These are phyloP conservation scores for Dryadomyces quercus-mongolicae DNA, from an alignment of 2,329 filamentous ascomycete genomes.

Conservation along the genomic window DNA sequence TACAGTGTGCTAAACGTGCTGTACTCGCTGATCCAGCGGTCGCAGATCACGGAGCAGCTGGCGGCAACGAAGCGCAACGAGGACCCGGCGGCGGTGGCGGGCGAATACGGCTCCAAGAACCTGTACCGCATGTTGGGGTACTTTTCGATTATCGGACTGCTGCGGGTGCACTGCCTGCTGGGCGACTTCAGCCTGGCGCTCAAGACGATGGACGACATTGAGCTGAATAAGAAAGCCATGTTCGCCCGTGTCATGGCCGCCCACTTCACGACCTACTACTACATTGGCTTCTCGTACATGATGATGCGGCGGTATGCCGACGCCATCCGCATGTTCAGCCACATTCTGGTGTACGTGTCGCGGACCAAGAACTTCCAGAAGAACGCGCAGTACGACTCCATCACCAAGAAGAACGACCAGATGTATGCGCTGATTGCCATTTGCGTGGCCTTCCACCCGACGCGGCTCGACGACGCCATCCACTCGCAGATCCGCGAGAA, in stretches of 20 bases:
- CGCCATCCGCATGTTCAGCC: conserved; percentile 99
- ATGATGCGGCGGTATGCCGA: conserved; percentile 99
- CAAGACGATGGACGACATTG: conserved; percentile 98
- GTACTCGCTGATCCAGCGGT: conserved; percentile 96
- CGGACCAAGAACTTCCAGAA: conserved; percentile 99
- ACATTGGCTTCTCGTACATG: conserved; percentile 99
- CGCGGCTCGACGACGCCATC: conserved; percentile 94
- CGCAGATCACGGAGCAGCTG: conserved; percentile 95
- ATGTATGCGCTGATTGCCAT: conserved; percentile 99
- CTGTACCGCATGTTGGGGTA: conserved; percentile 98
- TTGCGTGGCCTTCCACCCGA: conserved; percentile 96
- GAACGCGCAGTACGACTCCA: conserved; percentile 94
- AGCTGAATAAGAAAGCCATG: conserved; percentile 99
- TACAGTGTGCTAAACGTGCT: conserved; percentile 99
- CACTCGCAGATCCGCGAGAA: conserved; percentile 97
- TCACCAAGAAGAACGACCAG: conserved; percentile 99
- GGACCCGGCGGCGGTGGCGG: conserved; percentile 75
- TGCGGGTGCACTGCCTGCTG: conserved; percentile 90
- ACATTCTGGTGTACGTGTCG: conserved; percentile 98
- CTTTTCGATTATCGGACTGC: conserved; percentile 95
- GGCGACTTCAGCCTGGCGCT: conserved; percentile 96
- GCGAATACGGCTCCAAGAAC: conserved; percentile 88
- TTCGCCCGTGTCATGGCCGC: conserved; percentile 99
- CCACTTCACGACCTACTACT: conserved; percentile 99
- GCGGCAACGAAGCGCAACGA: conserved; percentile 89